A percentile compares a stretch with the other conserved stretches of the same genome.
Conservation (phyloP, 768 basidiomycete genomes). For the Mycena filopes region DNA sequence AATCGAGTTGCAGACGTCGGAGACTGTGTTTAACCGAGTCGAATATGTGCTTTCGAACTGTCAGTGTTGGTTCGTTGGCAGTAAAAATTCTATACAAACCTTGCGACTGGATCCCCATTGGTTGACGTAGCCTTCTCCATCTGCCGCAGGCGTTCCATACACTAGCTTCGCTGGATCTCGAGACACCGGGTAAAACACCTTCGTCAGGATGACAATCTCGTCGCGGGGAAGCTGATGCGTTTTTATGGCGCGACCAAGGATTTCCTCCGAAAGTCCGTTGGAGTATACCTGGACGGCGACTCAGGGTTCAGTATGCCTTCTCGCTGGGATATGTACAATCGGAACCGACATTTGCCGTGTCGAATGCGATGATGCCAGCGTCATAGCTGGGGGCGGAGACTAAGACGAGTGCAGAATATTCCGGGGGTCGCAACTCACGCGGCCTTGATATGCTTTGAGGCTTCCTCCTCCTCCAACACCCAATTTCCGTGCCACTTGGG, state of each 20-base stretch:
- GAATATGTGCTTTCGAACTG: slow-evolving; percentile 62
- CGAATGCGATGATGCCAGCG: slow-evolving; percentile 49
- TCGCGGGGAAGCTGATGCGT: slow-evolving; percentile 49
- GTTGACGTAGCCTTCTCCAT: slow-evolving; percentile 57
- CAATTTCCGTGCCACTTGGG: slow-evolving; percentile 14
- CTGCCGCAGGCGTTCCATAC: slow-evolving; percentile 42
- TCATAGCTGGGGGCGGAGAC: slow-evolving; percentile 33
- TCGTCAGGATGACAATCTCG: slow-evolving; percentile 55
- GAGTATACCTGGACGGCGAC: slow-evolving; percentile 4
- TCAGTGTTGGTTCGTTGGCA: background rate
- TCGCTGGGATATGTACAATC: no score
- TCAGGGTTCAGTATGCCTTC: background rate
- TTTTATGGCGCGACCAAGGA: slow-evolving; percentile 53
- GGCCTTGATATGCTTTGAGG: slow-evolving; percentile 25
- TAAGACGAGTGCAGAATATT: background rate
- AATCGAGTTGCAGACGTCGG: slow-evolving; percentile 57
- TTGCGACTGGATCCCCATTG: slow-evolving; percentile 59
- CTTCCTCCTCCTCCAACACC: slow-evolving; percentile 20
- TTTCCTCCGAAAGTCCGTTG: slow-evolving; percentile 48
- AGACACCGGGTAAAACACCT: slow-evolving; percentile 50
- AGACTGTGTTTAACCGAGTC: slow-evolving; percentile 58
- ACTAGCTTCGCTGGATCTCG: slow-evolving; percentile 47
- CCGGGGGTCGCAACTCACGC: slow-evolving; percentile 29
- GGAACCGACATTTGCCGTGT: slow-evolving; percentile 45
- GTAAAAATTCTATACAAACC: slow-evolving; percentile 26